Percentiles rank a stretch among this genome's conserved stretches.
phyloP scores from a whole-genome alignment of 2,329 filamentous ascomycete genomes.

The Bipolaris sorokiniana region DNA sequence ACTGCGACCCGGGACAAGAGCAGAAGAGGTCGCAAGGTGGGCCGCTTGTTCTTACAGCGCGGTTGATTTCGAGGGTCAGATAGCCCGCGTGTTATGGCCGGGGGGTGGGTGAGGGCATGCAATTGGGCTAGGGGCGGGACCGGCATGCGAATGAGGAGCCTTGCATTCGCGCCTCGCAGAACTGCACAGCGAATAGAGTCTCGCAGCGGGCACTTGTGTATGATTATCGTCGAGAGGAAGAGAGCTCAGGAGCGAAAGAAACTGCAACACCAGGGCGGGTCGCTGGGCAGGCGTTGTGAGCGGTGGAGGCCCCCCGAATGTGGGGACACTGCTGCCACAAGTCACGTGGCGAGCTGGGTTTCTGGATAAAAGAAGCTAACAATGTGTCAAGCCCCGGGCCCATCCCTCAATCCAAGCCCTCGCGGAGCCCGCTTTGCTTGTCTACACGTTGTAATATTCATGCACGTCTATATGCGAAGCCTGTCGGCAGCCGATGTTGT shows the following conservation, averaged over 20 bases:
- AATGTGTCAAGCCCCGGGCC: slow-evolving; percentile 20
- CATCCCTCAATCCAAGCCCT: slow-evolving; percentile 15
- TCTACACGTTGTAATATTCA: slow-evolving; percentile 14
- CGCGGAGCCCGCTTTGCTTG: slow-evolving; percentile 21
- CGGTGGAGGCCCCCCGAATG: slow-evolving; percentile 22
- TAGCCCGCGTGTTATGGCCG: slow-evolving; percentile 39
- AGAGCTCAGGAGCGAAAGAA: slow-evolving; percentile 23
- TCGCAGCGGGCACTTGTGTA: slow-evolving; percentile 24
- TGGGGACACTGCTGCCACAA: slow-evolving; percentile 22
- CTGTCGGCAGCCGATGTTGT: slow-evolving; percentile 24
- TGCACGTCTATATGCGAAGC: slow-evolving; percentile 17
- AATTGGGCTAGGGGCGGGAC: slow-evolving; percentile 45
- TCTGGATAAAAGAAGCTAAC: slow-evolving; percentile 22
- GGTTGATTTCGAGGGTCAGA: slow-evolving; percentile 27
- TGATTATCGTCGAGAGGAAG: slow-evolving; percentile 17
- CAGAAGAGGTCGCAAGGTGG: slow-evolving; percentile 21
- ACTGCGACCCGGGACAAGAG: slow-evolving; percentile 23
- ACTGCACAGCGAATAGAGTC: slow-evolving; percentile 37
- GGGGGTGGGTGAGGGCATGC: slow-evolving; percentile 33
- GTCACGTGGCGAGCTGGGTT: slow-evolving; percentile 25
- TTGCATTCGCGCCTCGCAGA: slow-evolving; percentile 42
- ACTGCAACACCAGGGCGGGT: slow-evolving; percentile 28
- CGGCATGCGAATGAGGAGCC: slow-evolving; percentile 42
- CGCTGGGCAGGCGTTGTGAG: slow-evolving; percentile 27
- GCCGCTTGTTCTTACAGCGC: slow-evolving; percentile 30